phyloP scores from a whole-genome alignment of 1,139 yeast genomes.

The Sugiyamaella japonica region DNA sequence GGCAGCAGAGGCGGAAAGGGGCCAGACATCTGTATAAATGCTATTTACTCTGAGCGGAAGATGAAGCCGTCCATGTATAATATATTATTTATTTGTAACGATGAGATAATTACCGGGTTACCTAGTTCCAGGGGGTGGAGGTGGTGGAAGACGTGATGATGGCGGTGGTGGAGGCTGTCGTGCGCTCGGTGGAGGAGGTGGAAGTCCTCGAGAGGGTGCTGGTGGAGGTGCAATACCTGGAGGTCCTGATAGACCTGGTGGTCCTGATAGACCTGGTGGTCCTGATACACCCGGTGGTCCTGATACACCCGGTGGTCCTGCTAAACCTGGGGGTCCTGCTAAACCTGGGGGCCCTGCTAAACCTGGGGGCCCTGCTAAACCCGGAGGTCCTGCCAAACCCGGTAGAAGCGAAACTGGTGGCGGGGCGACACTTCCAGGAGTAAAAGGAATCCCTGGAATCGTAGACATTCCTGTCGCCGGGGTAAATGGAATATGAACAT shows the following conservation, averaged over 20 bases:
- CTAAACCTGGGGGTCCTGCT: constrained; percentile 1
- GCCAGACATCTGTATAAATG: background rate
- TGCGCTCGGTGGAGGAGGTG: constrained; percentile 22
- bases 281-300: constrained; percentile 31
- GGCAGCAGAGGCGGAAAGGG: constrained; percentile 7
- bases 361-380: constrained; percentile 25
- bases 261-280: too few species aligned
- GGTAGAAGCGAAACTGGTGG: constrained; percentile 15
- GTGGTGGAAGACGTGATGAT: constrained; percentile 17
- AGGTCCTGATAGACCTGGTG: too few species aligned
- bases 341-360: constrained; percentile 29
- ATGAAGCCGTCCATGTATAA: background rate
- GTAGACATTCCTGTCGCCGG: constrained; percentile 20
- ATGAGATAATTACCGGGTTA: background rate
- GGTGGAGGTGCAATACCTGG: constrained; percentile 25
- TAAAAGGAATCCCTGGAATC: constrained; percentile 19
- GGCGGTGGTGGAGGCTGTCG: constrained; percentile 22
- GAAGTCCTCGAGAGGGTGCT: constrained; percentile 22
- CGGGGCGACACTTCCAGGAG: constrained; percentile 9
- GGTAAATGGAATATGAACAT: constrained; percentile 8
- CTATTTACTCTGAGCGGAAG: constrained; percentile 1
- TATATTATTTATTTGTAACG: background rate
- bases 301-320: constrained; percentile 32
- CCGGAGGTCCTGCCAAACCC: constrained; percentile 17
- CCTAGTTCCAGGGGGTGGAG: constrained; percentile 22